Base-by-base conservation (phyloP, 208 protist genomes). In the Trypanosoma lewisi region DNA sequence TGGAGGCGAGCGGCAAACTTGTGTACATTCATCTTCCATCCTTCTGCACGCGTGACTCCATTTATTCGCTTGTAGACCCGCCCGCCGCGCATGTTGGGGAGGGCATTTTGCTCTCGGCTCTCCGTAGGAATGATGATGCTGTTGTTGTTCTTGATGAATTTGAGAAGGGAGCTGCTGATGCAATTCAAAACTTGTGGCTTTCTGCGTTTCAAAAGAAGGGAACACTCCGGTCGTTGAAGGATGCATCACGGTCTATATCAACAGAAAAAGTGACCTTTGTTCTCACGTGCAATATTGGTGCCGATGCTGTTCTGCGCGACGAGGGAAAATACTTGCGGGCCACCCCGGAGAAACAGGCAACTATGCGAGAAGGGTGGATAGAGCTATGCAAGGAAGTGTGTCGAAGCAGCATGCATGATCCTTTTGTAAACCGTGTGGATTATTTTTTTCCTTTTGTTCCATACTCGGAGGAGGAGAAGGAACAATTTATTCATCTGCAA, bases 121-220 rank as follows among this genome's bases (percentile, higher is more conserved):
- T 95, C 34, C 69, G 79, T 33, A 63, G 72, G 28, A 67, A 87
- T 58, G 56, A 67, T 6, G 82, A 93, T 51, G 85, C 89, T 0
- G 83, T 95, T 23, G 83, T 95, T 0, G 83, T 95, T 37, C 80
- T 95, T 47, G 89, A 95, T 63, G 89, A 95, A 54, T 93, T 95
- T 42, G 89, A 95, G 59, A 95, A 95, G 69, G 77, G 82, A 57
- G 83, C 85, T 11, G 82, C 83, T 2, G 81, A 89, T 23, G 77
- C 89, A 0, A 81, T 95, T 49, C 81, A 95, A 58, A 83, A 95
- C 56, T 51, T 95, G 49, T 95, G 85, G 85, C 78, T 95, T 4
- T 93, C 89, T 2, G 89, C 89, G 1, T 95, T 95, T 73, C 85
- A 92, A 66, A 91, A 91, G 62, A 77, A 90, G 50, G 89, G 89